Base-by-base conservation (phyloP, 2,329 filamentous ascomycete species). In the Paradendryphiella salina region DNA sequence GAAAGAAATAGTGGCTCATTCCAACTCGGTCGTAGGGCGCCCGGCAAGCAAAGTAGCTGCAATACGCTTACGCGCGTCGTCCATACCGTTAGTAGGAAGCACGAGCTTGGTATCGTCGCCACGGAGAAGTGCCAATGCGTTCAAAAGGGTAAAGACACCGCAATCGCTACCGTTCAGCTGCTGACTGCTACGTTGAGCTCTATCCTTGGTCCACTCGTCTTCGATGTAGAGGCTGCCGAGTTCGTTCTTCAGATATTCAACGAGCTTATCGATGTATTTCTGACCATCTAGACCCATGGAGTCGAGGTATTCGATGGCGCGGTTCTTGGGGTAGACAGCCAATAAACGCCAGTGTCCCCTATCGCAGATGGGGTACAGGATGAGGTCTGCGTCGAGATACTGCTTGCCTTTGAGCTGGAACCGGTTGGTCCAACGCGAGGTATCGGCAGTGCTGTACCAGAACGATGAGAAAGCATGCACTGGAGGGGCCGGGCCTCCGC, bases 91-190 rank as follows among this genome's bases (percentile, higher is more conserved):
- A 29, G 80, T 72, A 1, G 70, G 60, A 50, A 87, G 85, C 21
- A 75, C 74, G 7, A 60, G 60, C 1, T 47, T 57, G 5, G 70
- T 67, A 5, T 74, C 68, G 10, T 75, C 62, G 1, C 73, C 76
- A 13, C 74, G 69, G 2, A 78, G 71, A 26, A 77, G 63, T 47
- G 84, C 88, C 39, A 90, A 80, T 13, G 82, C 85, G 64, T 92
- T 93, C 14, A 88, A 82, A 58, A 89, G 84, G 11, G 86, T 83
- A 67, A 90, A 89, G 3, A 90, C 82, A n/a, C 89, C 89, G 60
- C 89, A 92, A 67, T 92, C 89, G 64, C 81, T 84, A 1, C 80
- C 80, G 64, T 92, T 92, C 20, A 74, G 77, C 69, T 92, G 88
- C 2, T 46, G 40, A 4, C 57, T 79, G 29, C 81, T 82, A 13